These are phyloP conservation scores for Pseudogymnoascus sp. DNA, from an alignment of 2,329 filamentous ascomycete species.

Conservation along the genomic window DNA sequence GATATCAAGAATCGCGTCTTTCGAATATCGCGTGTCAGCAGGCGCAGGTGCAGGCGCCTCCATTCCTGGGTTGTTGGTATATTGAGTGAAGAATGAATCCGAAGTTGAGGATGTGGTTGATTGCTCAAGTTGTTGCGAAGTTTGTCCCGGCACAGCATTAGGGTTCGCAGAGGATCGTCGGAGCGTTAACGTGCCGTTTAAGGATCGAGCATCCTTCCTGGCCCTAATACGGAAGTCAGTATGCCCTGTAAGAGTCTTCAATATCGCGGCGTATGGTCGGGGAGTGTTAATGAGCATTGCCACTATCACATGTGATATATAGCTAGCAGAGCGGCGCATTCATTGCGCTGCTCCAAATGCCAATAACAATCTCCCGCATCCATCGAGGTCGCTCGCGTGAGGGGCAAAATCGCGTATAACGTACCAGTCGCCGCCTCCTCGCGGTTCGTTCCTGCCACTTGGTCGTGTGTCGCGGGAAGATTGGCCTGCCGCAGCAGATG, in stretches of 20 bases:
- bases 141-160: constrained; percentile 29
- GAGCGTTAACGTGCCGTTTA: constrained; percentile 57
- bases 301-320: background rate
- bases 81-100: constrained; percentile 18
- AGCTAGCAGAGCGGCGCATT: background rate
- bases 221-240: constrained; percentile 35
- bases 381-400: background rate
- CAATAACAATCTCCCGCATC: background rate
- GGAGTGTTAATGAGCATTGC: constrained; percentile 2
- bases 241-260: background rate
- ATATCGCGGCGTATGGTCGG: background rate
- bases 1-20: constrained; percentile 61
- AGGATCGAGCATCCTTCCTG: constrained; percentile 47
- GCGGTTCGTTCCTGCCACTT: constrained; percentile 49
- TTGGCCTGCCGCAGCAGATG: constrained; percentile 73
- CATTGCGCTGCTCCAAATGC: background rate
- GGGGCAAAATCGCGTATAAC: constrained; percentile 28
- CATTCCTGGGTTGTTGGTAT: constrained; percentile 33
- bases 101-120: constrained; percentile 13
- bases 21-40: constrained; percentile 28
- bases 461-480: constrained; percentile 51
- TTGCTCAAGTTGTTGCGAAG: constrained; percentile 11
- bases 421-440: constrained; percentile 65
- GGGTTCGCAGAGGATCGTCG: constrained; percentile 55
- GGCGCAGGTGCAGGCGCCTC: constrained; percentile 25